Conservation (phyloP, 2,329 filamentous ascomycete species). For the Aspergillus flavus region DNA sequence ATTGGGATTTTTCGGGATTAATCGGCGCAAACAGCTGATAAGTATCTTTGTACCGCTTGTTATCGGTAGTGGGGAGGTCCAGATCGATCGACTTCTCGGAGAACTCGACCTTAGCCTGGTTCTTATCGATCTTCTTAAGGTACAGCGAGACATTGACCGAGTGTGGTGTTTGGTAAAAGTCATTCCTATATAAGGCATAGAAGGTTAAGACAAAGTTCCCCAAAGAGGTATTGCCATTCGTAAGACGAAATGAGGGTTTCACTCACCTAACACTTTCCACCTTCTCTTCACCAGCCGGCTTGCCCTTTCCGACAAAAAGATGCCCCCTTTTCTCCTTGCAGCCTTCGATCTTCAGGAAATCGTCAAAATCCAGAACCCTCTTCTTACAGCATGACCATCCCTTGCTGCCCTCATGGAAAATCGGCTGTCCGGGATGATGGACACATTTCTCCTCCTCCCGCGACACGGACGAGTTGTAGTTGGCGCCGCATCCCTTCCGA, state of each 20-base stretch:
- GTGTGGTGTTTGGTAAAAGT: constrained; percentile 91
- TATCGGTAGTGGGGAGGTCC: constrained; percentile 83
- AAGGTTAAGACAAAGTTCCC: background rate
- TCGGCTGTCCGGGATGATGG: constrained; percentile 84
- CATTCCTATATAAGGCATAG: constrained; percentile 58
- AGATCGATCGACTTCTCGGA: constrained; percentile 64
- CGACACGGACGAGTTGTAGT: constrained; percentile 61
- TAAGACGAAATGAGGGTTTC: background rate
- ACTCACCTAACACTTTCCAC: constrained; percentile 74
- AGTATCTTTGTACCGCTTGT: constrained; percentile 75
- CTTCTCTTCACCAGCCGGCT: constrained; percentile 71
- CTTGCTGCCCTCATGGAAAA: constrained; percentile 98
- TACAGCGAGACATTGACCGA: constrained; percentile 90
- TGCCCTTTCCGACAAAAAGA: constrained; percentile 77
- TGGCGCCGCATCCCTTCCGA: constrained; percentile 70
- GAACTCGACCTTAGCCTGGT: constrained; percentile 73
- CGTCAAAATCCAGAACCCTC: constrained; percentile 92
- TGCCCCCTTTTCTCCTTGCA: constrained; percentile 82
- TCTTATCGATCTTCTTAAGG: constrained; percentile 94
- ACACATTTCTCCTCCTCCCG: constrained; percentile 76
- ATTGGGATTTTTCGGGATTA: constrained; percentile 72
- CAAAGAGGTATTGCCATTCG: background rate
- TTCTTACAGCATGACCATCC: constrained; percentile 97
- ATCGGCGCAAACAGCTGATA: constrained; percentile 78
- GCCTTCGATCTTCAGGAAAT: constrained; percentile 94